Evolutionary conservation across 306 rosid species (phyloP).

Genomic region (Sindora glabra): DNA sequence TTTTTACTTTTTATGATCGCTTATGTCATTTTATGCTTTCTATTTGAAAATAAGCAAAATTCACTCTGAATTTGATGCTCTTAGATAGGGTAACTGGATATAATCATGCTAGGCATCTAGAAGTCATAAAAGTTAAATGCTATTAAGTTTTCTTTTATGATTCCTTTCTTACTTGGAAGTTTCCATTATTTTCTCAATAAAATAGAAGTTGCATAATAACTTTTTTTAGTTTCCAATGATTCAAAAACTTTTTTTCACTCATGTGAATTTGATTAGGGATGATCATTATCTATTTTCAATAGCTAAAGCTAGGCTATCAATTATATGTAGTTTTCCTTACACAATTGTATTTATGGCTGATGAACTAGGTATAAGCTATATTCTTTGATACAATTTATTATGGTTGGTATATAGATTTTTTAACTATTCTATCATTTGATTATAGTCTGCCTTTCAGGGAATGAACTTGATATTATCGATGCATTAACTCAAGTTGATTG

Average conservation of each 20-base stretch:
- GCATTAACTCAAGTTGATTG: slow-evolving; percentile 63
- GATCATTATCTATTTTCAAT: slow-evolving; percentile 76
- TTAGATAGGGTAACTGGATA: too few species aligned
- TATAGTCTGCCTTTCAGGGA: slow-evolving; percentile 46
- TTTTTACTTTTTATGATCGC: too few species aligned
- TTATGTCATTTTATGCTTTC: too few species aligned
- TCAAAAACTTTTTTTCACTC: slow-evolving; percentile 64
- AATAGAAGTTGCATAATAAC: background rate
- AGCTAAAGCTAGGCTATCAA: slow-evolving; percentile 41
- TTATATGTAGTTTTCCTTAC: slow-evolving; percentile 59
- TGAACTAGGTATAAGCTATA: slow-evolving; percentile 54
- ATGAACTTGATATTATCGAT: slow-evolving; percentile 40
- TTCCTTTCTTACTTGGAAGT: slow-evolving; percentile 15
- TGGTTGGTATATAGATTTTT: background rate
- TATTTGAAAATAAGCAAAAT: too few species aligned
- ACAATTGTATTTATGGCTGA: slow-evolving; percentile 72
- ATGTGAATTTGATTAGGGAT: slow-evolving; percentile 82
- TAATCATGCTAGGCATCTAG: too few species aligned
- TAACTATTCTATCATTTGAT: slow-evolving; percentile 10
- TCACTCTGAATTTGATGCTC: too few species aligned
- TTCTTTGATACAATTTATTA: slow-evolving; percentile 10
- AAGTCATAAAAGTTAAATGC: too few species aligned
- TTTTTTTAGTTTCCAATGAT: slow-evolving; percentile 30
- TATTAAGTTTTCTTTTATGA: too few species aligned
- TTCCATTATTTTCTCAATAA: slow-evolving; percentile 6